A percentile compares a stretch with the other conserved stretches of the same genome.
Evolutionary conservation across 345 rosid genomes (phyloP).

Genomic region (Populus tremula): DNA sequence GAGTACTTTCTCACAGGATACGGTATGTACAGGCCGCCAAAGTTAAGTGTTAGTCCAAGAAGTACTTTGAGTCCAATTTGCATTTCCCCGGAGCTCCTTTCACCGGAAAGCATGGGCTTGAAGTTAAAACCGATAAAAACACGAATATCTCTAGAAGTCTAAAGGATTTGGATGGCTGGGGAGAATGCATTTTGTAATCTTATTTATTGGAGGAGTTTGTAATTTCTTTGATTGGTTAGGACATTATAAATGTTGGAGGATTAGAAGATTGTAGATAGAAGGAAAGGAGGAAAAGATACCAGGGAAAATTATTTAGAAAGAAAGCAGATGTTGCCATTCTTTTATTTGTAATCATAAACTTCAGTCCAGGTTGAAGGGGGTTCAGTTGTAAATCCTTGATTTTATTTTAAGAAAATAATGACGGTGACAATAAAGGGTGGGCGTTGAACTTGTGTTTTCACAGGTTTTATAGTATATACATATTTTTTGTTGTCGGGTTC

Average conservation of each 20-base stretch:
- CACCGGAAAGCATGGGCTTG: slow-evolving; percentile 98
- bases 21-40: slow-evolving; percentile 68
- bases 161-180: neutral
- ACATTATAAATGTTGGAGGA: neutral
- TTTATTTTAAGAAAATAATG: slow-evolving; percentile 19
- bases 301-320: slow-evolving; percentile 14
- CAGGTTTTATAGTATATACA: neutral
- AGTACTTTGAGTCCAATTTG: slow-evolving; percentile 78
- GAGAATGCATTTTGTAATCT: slow-evolving; percentile 17
- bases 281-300: slow-evolving; percentile 7
- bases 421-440: slow-evolving; percentile 12
- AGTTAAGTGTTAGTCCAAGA: slow-evolving; percentile 74
- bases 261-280: slow-evolving; percentile 36
- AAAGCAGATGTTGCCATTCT: slow-evolving; percentile 32
- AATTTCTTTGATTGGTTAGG: slow-evolving; percentile 19
- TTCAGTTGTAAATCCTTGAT: slow-evolving; percentile 31
- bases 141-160: slow-evolving; percentile 24
- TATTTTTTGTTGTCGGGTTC: neutral
- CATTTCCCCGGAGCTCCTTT: slow-evolving; percentile 88
- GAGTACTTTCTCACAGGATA: slow-evolving; percentile 88
- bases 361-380: slow-evolving; percentile 10
- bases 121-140: slow-evolving; percentile 95
- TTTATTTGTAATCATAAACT: slow-evolving; percentile 25
- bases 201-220: slow-evolving; percentile 11
- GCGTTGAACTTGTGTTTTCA: neutral